Percentiles rank a stretch among this genome's conserved stretches.
phyloP scores from a whole-genome alignment of 495 filamentous ascomycete genomes.

The Daldinia grandis region DNA sequence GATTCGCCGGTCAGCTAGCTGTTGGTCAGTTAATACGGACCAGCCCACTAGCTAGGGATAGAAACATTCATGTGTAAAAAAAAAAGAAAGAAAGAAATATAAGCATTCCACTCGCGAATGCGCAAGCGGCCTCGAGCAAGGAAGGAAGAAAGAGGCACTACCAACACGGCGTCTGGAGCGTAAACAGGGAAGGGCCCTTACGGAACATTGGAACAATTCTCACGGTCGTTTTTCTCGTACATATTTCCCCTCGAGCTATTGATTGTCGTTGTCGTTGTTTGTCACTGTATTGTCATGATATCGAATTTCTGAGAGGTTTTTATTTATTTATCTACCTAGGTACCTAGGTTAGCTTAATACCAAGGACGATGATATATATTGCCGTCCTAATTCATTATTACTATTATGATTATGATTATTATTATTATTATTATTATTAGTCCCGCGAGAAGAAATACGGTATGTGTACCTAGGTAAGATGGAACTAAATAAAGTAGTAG shows the following conservation, averaged over 20 bases:
- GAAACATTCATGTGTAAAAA: background rate
- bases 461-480: too few relatives aligned
- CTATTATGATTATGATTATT: too few relatives aligned
- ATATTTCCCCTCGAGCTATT: constrained; percentile 21
- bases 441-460: background rate
- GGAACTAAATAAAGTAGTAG: background rate
- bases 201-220: constrained; percentile 7
- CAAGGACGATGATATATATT: background rate
- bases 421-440: background rate
- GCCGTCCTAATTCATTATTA: too few relatives aligned
- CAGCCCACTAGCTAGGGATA: background rate
- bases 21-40: too few relatives aligned
- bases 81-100: too few relatives aligned
- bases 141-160: constrained; percentile 5
- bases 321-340: background rate
- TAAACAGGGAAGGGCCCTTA: constrained; percentile 9
- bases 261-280: background rate
- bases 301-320: background rate
- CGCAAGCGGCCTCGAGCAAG: background rate
- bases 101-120: background rate
- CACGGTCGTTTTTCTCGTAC: constrained; percentile 37
- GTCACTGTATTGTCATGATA: background rate
- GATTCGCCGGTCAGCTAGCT: background rate
- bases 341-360: constrained; percentile 10
- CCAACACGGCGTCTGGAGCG: constrained; percentile 30